Conservation (phyloP, 2,329 filamentous ascomycete species). For the Fusarium sororula region DNA sequence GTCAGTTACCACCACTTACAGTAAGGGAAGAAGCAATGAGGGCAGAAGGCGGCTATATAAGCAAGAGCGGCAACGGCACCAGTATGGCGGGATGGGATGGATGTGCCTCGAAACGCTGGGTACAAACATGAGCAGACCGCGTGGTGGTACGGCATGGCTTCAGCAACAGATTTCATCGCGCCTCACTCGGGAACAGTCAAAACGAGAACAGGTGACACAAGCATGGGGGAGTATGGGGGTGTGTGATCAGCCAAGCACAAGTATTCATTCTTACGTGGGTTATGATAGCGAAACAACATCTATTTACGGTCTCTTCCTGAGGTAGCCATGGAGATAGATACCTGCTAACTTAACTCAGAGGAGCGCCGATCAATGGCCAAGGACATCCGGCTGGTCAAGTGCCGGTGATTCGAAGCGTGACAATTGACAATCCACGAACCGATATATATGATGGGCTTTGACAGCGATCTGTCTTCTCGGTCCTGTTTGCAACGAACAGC, state of each 20-base stretch:
- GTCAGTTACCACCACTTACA: constrained; percentile 8
- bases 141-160: constrained; percentile 19
- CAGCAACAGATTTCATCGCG: constrained; percentile 31
- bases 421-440: neutral
- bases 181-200: constrained; percentile 40
- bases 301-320: neutral
- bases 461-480: constrained; percentile 26
- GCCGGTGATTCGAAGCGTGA: constrained; percentile 10
- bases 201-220: constrained; percentile 23
- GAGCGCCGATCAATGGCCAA: constrained; percentile 12
- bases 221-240: constrained; percentile 21
- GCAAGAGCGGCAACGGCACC: constrained; percentile 11
- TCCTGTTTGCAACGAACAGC: constrained; percentile 38
- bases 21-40: constrained; percentile 10
- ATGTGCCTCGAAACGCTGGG: constrained; percentile 18
- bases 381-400: neutral
- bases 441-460: neutral
- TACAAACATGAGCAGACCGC: neutral
- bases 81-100: constrained; percentile 11
- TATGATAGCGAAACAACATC: constrained; percentile 32
- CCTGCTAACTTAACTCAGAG: neutral
- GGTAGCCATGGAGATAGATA: neutral
- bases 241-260: constrained; percentile 27
- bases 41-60: constrained; percentile 21
- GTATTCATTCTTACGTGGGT: constrained; percentile 26